Evolutionary conservation across 768 basidiomycete species (phyloP).

Genomic region (Kwoniella bestiolae): DNA sequence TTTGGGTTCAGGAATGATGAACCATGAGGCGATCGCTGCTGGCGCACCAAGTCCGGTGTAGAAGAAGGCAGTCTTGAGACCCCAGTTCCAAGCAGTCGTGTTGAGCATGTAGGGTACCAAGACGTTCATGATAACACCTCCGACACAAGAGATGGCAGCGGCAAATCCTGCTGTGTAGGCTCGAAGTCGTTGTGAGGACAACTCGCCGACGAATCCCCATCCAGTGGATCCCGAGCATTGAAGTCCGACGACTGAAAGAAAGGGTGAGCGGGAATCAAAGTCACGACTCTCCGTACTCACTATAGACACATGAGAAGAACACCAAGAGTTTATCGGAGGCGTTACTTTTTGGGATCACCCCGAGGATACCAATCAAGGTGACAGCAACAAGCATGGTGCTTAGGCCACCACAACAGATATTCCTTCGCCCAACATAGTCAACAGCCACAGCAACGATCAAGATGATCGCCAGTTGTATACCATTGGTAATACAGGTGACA

Average conservation of each 20-base stretch:
- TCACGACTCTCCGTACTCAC: slow-evolving; percentile 15
- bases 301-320: slow-evolving; percentile 33
- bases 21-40: slow-evolving; percentile 21
- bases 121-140: slow-evolving; percentile 36
- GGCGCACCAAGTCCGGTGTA: slow-evolving; percentile 25
- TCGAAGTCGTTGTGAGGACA: slow-evolving; percentile 28
- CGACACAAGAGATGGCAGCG: slow-evolving; percentile 26
- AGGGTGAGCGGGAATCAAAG: neutral
- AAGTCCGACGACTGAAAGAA: slow-evolving; percentile 22
- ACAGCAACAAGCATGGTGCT: slow-evolving; percentile 18
- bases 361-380: slow-evolving; percentile 18
- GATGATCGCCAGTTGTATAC: slow-evolving; percentile 28
- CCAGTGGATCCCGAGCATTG: slow-evolving; percentile 26
- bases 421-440: slow-evolving; percentile 24
- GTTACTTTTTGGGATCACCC: slow-evolving; percentile 2
- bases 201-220: slow-evolving; percentile 33
- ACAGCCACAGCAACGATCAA: slow-evolving; percentile 16
- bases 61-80: slow-evolving; percentile 37
- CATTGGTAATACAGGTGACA: slow-evolving; percentile 28
- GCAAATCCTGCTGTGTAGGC: slow-evolving; percentile 34
- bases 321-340: slow-evolving; percentile 25
- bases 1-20: slow-evolving; percentile 36
- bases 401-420: slow-evolving; percentile 25
- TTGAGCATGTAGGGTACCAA: slow-evolving; percentile 42
- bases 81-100: slow-evolving; percentile 24